Conservation (phyloP, 2,329 filamentous ascomycete genomes). For the Colletotrichum karsti region DNA sequence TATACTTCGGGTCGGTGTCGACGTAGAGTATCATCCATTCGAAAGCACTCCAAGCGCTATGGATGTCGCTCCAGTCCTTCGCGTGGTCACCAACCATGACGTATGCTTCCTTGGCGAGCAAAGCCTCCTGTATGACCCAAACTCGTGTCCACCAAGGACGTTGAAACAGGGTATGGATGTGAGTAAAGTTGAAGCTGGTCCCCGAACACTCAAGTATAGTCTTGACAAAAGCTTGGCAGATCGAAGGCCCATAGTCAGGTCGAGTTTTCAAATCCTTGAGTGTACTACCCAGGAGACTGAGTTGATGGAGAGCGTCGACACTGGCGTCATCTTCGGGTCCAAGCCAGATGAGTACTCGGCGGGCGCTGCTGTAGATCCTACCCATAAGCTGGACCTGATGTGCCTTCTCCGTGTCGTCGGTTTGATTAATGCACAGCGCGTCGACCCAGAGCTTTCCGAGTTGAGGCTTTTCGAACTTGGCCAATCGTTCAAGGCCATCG, state of each 20-base stretch:
- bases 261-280: background rate
- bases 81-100: background rate
- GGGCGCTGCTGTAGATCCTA: constrained; percentile 42
- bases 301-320: background rate
- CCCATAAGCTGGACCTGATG: constrained; percentile 24
- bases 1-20: background rate
- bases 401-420: constrained; percentile 6
- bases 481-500: background rate
- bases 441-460: constrained; percentile 32
- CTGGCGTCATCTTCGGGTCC: constrained; percentile 29
- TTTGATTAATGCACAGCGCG: constrained; percentile 16
- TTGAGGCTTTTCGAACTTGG: background rate
- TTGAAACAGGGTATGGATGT: background rate
- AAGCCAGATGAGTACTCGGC: constrained; percentile 44
- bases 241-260: background rate
- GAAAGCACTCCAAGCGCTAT: background rate
- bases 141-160: background rate
- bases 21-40: constrained; percentile 7
- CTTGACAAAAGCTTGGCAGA: background rate
- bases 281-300: background rate
- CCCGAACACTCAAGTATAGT: background rate
- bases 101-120: background rate
- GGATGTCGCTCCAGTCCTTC: background rate
- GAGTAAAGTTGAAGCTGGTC: background rate
- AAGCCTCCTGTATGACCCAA: constrained; percentile 5